Base-by-base conservation (phyloP, 768 basidiomycete genomes). In the Crassisporium funariophilum region DNA sequence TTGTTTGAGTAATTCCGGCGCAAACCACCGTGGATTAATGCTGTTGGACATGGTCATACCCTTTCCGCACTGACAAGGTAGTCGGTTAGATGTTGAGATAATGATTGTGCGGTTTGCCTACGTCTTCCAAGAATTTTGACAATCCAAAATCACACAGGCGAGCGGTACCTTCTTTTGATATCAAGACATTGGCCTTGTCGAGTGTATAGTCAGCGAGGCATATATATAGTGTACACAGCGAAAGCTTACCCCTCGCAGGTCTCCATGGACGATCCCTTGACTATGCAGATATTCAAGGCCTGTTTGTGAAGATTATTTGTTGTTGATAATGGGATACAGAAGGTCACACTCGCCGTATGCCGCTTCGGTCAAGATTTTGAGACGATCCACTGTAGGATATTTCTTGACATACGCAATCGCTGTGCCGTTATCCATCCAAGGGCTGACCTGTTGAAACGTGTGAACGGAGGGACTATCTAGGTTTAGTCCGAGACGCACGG, bases 91-190 rank as follows among this genome's bases (percentile, higher is more conserved):
- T 21, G 21, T 4, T 24, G 20, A 2, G 21, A 21, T 12, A 44
- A 25, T 41, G 15, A 21, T 38, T 34, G 25, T 17, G 22, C 29
- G 12, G 10, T 33, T 23, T 16, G 50, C 62, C 36, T 55, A 74
- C 71, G 38, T 71, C 65, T 57, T 72, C 69, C 17, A 69, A 48
- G 27, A 70, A 59, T 34, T 64, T 66, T 10, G 74, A 73, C 20
- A 78, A 51, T 19, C 73, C 74, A 53, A 78, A 79, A 47, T 77
- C 76, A 16, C 72, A 69, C 5, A 79, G 60, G 25, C 65, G 61
- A 7, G 76, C 74, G 3, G 60, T 57, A 7, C 71, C 71, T 21
- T 66, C 56, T 11, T 61, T 58, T 8, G 68, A 67, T 13, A 80
- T 71, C 40, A 78, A 52, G 24, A 79, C 61, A 50, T 76, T 79